A percentile compares a stretch with the other conserved stretches of the same genome.
These are phyloP conservation scores for Agaricus subrufescens DNA, from an alignment of 768 basidiomycete genomes.

Conservation along the genomic window DNA sequence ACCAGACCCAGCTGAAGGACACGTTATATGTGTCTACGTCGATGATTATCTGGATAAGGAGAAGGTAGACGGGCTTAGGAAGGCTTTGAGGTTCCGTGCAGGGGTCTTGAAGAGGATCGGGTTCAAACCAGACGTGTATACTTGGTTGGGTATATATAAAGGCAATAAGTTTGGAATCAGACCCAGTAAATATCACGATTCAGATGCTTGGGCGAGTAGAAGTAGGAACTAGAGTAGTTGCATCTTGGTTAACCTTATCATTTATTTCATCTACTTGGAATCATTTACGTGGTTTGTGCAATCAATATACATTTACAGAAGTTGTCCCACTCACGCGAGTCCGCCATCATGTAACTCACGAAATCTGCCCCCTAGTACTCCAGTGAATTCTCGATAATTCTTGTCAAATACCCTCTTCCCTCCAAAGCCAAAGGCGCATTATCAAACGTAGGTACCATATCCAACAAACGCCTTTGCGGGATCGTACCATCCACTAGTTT, in stretches of 20 bases:
- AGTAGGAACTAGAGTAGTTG: no score
- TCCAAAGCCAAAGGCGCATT: conserved; percentile 72
- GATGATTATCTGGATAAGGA: conserved; percentile 20
- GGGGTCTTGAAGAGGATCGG: conserved; percentile 28
- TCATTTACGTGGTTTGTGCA: no score
- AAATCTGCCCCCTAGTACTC: conserved; percentile 47
- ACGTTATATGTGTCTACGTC: conserved; percentile 32
- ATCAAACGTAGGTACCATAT: conserved; percentile 88
- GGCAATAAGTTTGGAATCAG: conserved; percentile 30
- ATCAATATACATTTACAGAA: not conserved
- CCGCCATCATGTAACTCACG: not conserved
- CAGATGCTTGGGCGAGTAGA: not conserved
- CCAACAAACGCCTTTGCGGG: conserved; percentile 88
- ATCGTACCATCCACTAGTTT: conserved; percentile 87
- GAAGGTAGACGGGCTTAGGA: conserved; percentile 27
- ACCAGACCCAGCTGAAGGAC: conserved; percentile 19
- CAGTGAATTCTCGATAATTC: conserved; percentile 75
- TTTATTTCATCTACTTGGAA: no score
- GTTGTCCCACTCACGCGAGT: not conserved
- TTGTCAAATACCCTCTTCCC: conserved; percentile 74
- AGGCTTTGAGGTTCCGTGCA: conserved; percentile 22
- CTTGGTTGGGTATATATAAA: conserved; percentile 32
- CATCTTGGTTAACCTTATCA: no score
- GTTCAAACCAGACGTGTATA: conserved; percentile 37
- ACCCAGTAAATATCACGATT: conserved; percentile 25